Conservation (phyloP, 495 filamentous ascomycete genomes). For the Penicillium paradoxum region DNA sequence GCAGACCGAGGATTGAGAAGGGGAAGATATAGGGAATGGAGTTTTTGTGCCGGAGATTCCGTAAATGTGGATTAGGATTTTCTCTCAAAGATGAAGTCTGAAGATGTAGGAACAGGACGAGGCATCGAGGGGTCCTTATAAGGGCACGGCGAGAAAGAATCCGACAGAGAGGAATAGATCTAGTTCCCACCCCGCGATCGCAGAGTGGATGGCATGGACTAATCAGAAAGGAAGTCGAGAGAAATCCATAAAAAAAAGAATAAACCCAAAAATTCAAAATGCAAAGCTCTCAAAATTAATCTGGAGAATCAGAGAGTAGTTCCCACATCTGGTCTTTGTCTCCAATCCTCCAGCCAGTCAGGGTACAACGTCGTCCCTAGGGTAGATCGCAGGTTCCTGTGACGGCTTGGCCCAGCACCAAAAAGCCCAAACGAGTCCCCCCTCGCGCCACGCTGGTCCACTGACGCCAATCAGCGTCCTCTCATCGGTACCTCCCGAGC, state of each 20-base stretch:
- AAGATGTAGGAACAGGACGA: background rate
- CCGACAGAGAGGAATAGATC: constrained; percentile 1
- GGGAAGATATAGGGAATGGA: background rate
- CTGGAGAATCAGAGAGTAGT: too few relatives aligned
- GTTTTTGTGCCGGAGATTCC: background rate
- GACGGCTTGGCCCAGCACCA: too few relatives aligned
- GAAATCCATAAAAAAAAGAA: background rate
- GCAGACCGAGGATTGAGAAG: background rate
- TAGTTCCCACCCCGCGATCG: constrained; percentile 3
- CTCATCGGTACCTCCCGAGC: constrained; percentile 3
- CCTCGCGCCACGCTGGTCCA: too few relatives aligned
- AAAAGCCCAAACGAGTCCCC: too few relatives aligned
- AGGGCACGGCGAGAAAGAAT: constrained; percentile 11
- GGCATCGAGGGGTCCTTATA: constrained; percentile 2
- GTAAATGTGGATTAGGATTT: too few relatives aligned
- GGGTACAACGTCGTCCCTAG: too few relatives aligned
- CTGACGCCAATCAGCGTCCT: constrained; percentile 7
- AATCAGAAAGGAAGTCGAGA: background rate
- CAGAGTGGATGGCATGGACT: background rate
- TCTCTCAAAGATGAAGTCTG: background rate
- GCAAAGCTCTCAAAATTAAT: too few relatives aligned
- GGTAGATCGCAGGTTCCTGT: too few relatives aligned
- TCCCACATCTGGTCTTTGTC: too few relatives aligned
- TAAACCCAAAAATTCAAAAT: background rate
- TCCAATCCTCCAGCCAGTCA: too few relatives aligned